Base-by-base conservation (phyloP, 176 grass and related monocot species). In the Oryza meridionalis region DNA sequence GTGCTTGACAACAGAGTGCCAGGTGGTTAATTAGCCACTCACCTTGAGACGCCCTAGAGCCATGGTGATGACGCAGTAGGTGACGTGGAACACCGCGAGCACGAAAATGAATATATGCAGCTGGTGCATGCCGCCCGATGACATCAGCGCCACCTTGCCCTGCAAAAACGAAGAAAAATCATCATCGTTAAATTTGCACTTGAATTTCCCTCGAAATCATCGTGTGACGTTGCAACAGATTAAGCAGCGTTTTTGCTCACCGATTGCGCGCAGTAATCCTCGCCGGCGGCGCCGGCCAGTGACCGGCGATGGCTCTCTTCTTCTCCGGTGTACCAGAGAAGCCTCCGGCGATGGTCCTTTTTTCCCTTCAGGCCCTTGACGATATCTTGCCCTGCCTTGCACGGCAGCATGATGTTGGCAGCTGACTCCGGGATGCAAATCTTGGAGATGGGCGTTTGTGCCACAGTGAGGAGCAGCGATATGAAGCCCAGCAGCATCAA, bases 61-160 rank as follows among this genome's bases (percentile, higher is more conserved):
- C 83, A 98, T 88, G 13, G 90, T 94, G 44, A 87, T 40, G n/a
- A 92, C 89, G 77, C 96, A 95, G 79, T 98, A 93, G 10, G 72
- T 8, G 68, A 98, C 85, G 68, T 98, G 95, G 86, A 98, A 75
- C 17, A 98, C 92, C 0, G 95, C 95, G 38, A 97, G 90, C 62
- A 97, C 85, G 43, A 97, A 97, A 77, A 97, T 90, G 86, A 97
- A 97, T 58, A 97, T 86, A 13, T 97, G 95, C 16, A 97, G 82
- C 78, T 97, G 84, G 78, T 94, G 92, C 72, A 97, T 45, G 4
- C 86, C 85, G 68, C 38, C 53, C 1, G 69, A 0, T 12, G 95
- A 97, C 79, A 97, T 91, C 0, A 97, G 53, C 17, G 88, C 43
- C 75, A 97, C 95, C 85, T 86, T 86, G 24, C 25, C 88, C 95